Base-by-base conservation (phyloP, 2,329 filamentous ascomycete species). In the Paraphoma chrysanthemicola region DNA sequence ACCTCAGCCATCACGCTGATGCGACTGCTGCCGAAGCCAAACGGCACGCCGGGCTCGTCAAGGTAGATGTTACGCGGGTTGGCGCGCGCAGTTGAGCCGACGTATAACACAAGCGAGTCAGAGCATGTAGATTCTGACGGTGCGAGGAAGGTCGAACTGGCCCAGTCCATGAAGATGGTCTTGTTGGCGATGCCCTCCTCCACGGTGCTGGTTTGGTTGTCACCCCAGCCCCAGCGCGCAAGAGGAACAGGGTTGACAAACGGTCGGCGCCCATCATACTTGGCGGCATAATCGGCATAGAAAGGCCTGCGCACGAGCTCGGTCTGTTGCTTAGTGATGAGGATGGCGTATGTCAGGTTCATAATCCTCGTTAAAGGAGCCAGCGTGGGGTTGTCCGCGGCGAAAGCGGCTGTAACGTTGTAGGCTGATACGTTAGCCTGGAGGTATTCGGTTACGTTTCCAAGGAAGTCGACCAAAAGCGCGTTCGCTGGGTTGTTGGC, bases 191-290 rank as follows among this genome's bases (percentile, higher is more conserved):
- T 70, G 3, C 80, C 84, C 2, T 79, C 69, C 0, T 79, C 75
- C 0, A 81, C 67, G 0, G 74, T 73, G 2, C 66, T 64, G 3
- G 76, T 73, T 1, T 76, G 68, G 1, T 72, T 74, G 33, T 80
- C 77, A 2, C 79, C 82, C 68, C 77, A 85, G 8, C 71, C 73
- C 80, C 82, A 84, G 10, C 83, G 79, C 0, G 75, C 73, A 1
- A 82, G 60, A 1, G 83, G 82, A 0, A 78, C 77, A 0, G 83
- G 82, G 52, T 84, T 79, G 42, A 85, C 73, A 49, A 83, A 83
- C 0, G 83, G 83, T 1, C 60, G 67, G 4, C 80, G 77, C 2
- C 81, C 82, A 31, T 77, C 74, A 55, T 84, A 70, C 0, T 70
- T 72, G 1, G 78, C 77, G 1, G 79, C 81, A 57, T 84, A 85